Conservation (phyloP, 495 filamentous ascomycete species). For the Talaromyces adpressus region DNA sequence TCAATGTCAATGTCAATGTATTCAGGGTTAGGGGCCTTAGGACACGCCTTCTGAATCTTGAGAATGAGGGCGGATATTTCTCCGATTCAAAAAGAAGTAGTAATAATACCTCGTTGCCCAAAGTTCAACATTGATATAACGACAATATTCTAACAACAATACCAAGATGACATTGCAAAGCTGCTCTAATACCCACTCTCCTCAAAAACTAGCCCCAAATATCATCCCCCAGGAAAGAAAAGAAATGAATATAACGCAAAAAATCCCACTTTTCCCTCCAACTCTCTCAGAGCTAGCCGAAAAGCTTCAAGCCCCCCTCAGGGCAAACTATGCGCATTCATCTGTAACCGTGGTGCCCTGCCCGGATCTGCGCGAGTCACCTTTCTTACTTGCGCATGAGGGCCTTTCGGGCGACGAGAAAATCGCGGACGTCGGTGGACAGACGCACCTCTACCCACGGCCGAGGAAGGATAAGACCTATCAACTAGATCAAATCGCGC, state of each 20-base stretch:
- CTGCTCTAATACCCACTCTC: neutral
- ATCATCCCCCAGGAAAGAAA: neutral
- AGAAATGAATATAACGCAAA: neutral
- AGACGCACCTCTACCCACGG: neutral
- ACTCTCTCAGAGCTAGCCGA: neutral
- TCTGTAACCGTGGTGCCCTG: neutral
- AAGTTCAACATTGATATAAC: too few relatives aligned
- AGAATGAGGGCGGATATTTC: too few relatives aligned
- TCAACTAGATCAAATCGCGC: neutral
- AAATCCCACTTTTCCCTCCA: neutral
- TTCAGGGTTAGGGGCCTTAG: too few relatives aligned
- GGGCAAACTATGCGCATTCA: neutral
- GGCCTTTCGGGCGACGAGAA: neutral
- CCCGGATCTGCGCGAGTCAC: neutral
- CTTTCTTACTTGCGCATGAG: neutral
- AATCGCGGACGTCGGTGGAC: neutral
- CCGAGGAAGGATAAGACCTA: neutral
- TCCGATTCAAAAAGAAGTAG: too few relatives aligned
- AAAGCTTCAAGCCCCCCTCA: neutral
- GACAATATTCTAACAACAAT: too few relatives aligned
- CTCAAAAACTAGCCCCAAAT: neutral
- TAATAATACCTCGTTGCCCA: too few relatives aligned
- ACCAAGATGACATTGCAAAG: too few relatives aligned
- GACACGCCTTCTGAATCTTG: too few relatives aligned
- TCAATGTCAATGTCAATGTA: too few relatives aligned